Evolutionary conservation across 805 yeast genomes (phyloP).

Genomic region (Kodamaea hsintzibuensis): DNA sequence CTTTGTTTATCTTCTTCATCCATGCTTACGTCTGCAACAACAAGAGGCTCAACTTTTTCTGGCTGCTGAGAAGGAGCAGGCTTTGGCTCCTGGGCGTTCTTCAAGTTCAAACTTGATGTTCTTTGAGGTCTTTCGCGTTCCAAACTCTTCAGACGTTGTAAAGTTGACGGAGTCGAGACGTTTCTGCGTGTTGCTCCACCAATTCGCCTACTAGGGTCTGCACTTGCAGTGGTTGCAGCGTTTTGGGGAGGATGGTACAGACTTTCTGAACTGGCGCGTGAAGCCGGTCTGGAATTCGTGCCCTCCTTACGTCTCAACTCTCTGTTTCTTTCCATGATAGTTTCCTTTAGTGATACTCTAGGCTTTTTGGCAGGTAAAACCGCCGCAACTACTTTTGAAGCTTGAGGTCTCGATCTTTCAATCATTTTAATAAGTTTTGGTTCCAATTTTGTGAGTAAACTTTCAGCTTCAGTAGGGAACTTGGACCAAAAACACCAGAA

Average conservation of each 20-base stretch:
- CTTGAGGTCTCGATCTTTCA: constrained; percentile 15
- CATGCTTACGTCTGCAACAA: neutral
- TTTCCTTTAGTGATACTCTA: constrained; percentile 50
- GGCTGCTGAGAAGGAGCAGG: neutral
- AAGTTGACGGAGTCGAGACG: neutral
- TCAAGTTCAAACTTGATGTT: neutral
- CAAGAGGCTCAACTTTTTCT: neutral
- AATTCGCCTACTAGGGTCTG: neutral
- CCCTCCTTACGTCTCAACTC: constrained; percentile 29
- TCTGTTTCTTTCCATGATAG: constrained; percentile 45
- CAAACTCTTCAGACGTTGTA: neutral
- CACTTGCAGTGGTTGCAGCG: neutral
- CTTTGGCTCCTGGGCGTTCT: neutral
- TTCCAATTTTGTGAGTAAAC: constrained; percentile 24
- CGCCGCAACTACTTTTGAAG: neutral
- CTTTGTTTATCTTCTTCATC: neutral
- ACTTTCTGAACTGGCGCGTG: constrained; percentile 16
- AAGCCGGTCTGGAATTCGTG: constrained; percentile 21
- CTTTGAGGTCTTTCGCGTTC: neutral
- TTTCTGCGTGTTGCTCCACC: constrained; percentile 10
- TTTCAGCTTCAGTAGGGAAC: constrained; percentile 55
- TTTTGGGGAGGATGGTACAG: neutral
- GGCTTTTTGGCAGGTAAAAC: constrained; percentile 19
- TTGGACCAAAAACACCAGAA: constrained; percentile 67
- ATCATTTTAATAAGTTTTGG: constrained; percentile 14